Evolutionary conservation across 768 basidiomycete genomes (phyloP), one percentile per base, ranked within the genome.

Genomic region (Crassisporium funariophilum): DNA sequence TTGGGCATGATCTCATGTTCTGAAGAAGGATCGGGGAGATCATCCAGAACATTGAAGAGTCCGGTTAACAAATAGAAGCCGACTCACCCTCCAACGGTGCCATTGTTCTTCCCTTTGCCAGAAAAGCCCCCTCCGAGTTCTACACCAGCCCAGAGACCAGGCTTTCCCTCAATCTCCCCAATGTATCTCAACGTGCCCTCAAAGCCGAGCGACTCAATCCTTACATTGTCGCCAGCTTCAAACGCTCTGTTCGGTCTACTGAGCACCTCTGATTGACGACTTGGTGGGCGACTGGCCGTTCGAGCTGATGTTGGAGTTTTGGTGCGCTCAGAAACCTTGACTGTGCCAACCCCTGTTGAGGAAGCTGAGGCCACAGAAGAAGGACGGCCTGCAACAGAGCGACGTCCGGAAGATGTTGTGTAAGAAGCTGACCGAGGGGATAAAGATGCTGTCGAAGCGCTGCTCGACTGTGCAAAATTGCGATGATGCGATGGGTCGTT

Each of bases 41-140:
- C n/a, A n/a, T n/a, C n/a, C n/a, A n/a, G n/a, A n/a, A n/a, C n/a
- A n/a, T n/a, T n/a, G n/a, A n/a, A n/a, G n/a, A n/a, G n/a, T n/a
- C n/a, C n/a, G n/a, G n/a, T n/a, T 24, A 22, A 27, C 24, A 52
- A 33, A 49, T 43, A 33, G 29, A 41, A 40, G 42, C 43, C 17
- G 16, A 77, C 91, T 73, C 62, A 97, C 95, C 91, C 91, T 52
- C 74, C 78, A 4, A 95, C 94, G 35, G 82, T 80, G 24, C 95
- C 95, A 57, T 98, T 82, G 58, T 99, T 99, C 72, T 98, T 99
- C 1, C 95, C 95, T 64, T 88, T 90, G 15, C 95, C 94, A 13
- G 77, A 66, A 61, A 93, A 95, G 5, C 90, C 89, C 25, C 85
- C 86, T 55, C 81, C 73, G 16, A 99, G 75, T 67, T 98, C 91